A percentile compares a stretch with the other conserved stretches of the same genome.
Evolutionary conservation across 257 asterid genomes (phyloP).

Genomic region (Nemophila menziesii): DNA sequence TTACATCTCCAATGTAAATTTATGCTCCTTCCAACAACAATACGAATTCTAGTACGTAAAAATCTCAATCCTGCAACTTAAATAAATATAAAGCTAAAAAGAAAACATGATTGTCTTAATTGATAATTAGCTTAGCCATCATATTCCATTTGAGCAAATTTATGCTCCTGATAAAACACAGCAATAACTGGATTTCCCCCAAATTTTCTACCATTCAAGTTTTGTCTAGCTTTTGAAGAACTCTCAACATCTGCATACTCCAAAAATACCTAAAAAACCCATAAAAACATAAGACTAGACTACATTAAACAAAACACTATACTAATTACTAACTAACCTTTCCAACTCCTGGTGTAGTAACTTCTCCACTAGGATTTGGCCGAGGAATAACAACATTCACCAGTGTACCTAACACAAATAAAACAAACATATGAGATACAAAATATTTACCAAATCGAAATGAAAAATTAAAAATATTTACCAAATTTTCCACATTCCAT

Average conservation of each 20-base stretch:
- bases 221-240: slow-evolving; percentile 68
- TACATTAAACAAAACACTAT: not conserved
- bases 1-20: too few species aligned
- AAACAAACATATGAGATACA: not conserved
- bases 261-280: slow-evolving; percentile 15
- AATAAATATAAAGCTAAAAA: not conserved
- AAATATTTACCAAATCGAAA: not conserved
- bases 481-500: slow-evolving; percentile 72
- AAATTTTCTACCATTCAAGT: slow-evolving; percentile 75
- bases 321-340: slow-evolving; percentile 39
- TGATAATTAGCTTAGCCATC: slow-evolving; percentile 28
- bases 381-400: slow-evolving; percentile 79
- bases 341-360: slow-evolving; percentile 78
- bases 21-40: too few species aligned
- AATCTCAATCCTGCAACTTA: not conserved
- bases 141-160: slow-evolving; percentile 65
- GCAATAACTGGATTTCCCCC: slow-evolving; percentile 82
- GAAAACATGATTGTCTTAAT: not conserved
- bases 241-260: slow-evolving; percentile 71
- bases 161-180: slow-evolving; percentile 71
- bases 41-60: not conserved
- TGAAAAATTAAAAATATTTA: slow-evolving; percentile 3
- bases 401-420: slow-evolving; percentile 51
- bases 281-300: not conserved
- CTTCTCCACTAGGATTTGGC: slow-evolving; percentile 56